Evolutionary conservation across 164 flowering plant genomes (phyloP), one percentile per base, ranked within the genome.

Genomic region (Protea cynaroides): DNA sequence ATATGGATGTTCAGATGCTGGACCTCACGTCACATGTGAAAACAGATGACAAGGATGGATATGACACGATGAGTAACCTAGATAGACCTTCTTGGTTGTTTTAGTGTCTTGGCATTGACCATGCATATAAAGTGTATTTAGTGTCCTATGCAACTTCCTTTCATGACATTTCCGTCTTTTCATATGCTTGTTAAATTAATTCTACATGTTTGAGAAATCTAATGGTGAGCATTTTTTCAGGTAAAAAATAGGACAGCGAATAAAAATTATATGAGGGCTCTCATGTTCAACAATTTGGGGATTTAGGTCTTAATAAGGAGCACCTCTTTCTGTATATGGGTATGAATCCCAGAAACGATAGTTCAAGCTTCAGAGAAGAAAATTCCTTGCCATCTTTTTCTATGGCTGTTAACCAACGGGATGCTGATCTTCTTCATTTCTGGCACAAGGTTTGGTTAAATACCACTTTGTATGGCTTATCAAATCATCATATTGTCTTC

Each of bases 201-300:
- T 37, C 40, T n/a, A 29, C n/a, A 36, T 51, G 0, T 47, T 36
- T 11, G 34, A 29, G 18, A 29, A 7, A 36, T 49, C 21, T 36
- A 46, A 49, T 29, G 2, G 37, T 44, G 59, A 57, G 57, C 6
- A 47, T 71, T 71, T 71, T 71, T 73, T 40, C 82, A 92, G 98
- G 98, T 92, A 18, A 88, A 80, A 67, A 63, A 12, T 63, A 81
- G 96, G 79, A 90, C 98, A 23, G 64, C 81, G 13, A 78, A 69
- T 69, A 73, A 59, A 15, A 71, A 73, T 73, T 70, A 5, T 29
- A 8, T 58, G 76, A 63, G 58, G 92, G 96, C 21, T 93, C 98
- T 36, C 97, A 93, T 77, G 98, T 90, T 59, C 87, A 86, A 92
- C 88, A 93, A 81, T 88, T 76, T 70, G 97, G 97, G 25, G 89